Evolutionary conservation across 768 basidiomycete genomes (phyloP).

Genomic region (Boletus bicolor): DNA sequence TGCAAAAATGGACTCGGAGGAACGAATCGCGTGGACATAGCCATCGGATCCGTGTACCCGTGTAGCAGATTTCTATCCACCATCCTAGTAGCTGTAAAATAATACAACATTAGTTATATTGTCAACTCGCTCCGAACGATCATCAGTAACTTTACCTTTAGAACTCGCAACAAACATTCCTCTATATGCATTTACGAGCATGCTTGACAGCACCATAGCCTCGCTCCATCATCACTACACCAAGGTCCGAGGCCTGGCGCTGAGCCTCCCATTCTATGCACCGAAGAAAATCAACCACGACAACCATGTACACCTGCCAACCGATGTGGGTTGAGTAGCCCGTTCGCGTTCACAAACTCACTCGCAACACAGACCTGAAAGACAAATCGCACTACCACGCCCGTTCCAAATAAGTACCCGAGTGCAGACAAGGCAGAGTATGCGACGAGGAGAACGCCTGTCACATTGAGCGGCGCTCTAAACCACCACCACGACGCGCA

Average conservation of each 20-base stretch:
- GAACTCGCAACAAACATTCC: not conserved
- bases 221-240: not conserved
- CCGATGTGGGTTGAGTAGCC: not conserved
- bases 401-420: not conserved
- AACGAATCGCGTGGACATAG: too few species aligned
- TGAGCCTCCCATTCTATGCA: slow-evolving; percentile 13
- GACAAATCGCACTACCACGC: not conserved
- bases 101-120: too few species aligned
- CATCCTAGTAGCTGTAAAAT: too few species aligned
- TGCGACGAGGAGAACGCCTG: not conserved
- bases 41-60: too few species aligned
- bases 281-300: not conserved
- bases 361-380: slow-evolving; percentile 4
- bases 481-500: slow-evolving; percentile 12
- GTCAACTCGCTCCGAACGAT: too few species aligned
- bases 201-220: not conserved
- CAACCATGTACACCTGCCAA: not conserved
- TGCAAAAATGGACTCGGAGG: too few species aligned
- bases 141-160: not conserved
- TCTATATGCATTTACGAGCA: not conserved
- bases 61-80: too few species aligned
- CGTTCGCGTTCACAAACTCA: not conserved
- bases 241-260: not conserved
- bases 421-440: not conserved
- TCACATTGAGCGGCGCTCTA: not conserved